Conservation (phyloP, 2,329 filamentous ascomycete species). For the Ophiocordyceps polyrhachis-furcata region DNA sequence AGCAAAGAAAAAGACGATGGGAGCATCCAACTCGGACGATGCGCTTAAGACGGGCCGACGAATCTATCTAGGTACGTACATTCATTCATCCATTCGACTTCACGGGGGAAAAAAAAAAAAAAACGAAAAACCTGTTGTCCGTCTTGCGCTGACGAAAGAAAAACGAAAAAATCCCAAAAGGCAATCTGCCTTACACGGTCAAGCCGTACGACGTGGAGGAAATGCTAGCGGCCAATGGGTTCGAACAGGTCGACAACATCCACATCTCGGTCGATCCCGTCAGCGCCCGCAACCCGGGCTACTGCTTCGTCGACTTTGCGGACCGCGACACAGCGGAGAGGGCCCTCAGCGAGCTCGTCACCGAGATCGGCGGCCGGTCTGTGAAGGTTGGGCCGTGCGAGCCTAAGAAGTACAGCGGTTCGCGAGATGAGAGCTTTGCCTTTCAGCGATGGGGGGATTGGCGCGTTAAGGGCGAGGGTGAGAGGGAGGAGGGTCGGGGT, state of each 20-base stretch:
- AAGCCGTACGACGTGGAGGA: slow-evolving; percentile 40
- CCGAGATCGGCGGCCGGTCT: slow-evolving; percentile 34
- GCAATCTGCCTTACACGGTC: slow-evolving; percentile 38
- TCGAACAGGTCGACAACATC: slow-evolving; percentile 29
- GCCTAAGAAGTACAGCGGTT: slow-evolving; percentile 22
- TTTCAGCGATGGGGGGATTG: slow-evolving; percentile 27
- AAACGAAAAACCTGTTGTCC: background rate
- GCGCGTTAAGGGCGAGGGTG: slow-evolving; percentile 8
- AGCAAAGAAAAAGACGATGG: too few species aligned
- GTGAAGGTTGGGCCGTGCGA: slow-evolving; percentile 48
- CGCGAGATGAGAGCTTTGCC: slow-evolving; percentile 7
- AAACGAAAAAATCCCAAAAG: slow-evolving; percentile 3
- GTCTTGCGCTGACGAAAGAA: background rate
- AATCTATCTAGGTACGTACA: slow-evolving; percentile 45
- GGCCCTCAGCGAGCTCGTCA: slow-evolving; percentile 33
- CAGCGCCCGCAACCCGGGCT: slow-evolving; percentile 46
- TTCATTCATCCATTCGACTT: too few species aligned
- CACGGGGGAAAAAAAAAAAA: too few species aligned
- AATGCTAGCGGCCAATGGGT: slow-evolving; percentile 25
- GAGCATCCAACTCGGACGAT: background rate
- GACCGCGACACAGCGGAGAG: slow-evolving; percentile 34
- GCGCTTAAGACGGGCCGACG: slow-evolving; percentile 16
- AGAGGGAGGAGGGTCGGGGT: background rate
- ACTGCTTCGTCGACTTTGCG: slow-evolving; percentile 54
- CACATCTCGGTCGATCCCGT: slow-evolving; percentile 52